Evolutionary conservation across 345 rosid species (phyloP).

Genomic region (Hibiscus tridactylites): DNA sequence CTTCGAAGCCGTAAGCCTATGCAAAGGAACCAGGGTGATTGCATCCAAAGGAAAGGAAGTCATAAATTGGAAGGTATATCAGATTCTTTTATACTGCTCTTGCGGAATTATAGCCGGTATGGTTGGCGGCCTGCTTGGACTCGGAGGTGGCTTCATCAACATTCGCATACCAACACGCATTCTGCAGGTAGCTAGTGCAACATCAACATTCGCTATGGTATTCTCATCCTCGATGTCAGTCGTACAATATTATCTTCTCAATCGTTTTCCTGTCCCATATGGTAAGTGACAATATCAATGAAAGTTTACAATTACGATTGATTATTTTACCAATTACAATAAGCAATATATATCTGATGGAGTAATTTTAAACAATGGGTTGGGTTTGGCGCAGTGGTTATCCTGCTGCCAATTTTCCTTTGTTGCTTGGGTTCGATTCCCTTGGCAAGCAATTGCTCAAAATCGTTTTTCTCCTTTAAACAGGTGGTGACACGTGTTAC

Average conservation of each 20-base stretch:
- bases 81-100: constrained; percentile 39
- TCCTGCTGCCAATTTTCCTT: too few relatives aligned
- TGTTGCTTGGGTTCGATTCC: too few relatives aligned
- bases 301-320: not conserved
- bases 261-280: constrained; percentile 56
- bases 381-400: too few relatives aligned
- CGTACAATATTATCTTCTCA: constrained; percentile 51
- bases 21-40: constrained; percentile 50
- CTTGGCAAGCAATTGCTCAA: too few relatives aligned
- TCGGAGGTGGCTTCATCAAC: constrained; percentile 60
- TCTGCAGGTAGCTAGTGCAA: constrained; percentile 65
- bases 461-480: too few relatives aligned
- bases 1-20: constrained; percentile 43
- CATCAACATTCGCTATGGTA: constrained; percentile 57
- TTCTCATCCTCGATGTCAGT: constrained; percentile 75
- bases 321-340: not conserved
- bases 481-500: too few relatives aligned
- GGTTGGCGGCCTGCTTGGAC: constrained; percentile 69
- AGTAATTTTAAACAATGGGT: too few relatives aligned
- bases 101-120: constrained; percentile 62
- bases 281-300: constrained; percentile 26
- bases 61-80: constrained; percentile 53
- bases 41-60: constrained; percentile 58
- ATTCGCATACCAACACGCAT: not conserved
- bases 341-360: too few relatives aligned